Conservation (phyloP, 148 eudicot species). For the Amaranthus palmeri region DNA sequence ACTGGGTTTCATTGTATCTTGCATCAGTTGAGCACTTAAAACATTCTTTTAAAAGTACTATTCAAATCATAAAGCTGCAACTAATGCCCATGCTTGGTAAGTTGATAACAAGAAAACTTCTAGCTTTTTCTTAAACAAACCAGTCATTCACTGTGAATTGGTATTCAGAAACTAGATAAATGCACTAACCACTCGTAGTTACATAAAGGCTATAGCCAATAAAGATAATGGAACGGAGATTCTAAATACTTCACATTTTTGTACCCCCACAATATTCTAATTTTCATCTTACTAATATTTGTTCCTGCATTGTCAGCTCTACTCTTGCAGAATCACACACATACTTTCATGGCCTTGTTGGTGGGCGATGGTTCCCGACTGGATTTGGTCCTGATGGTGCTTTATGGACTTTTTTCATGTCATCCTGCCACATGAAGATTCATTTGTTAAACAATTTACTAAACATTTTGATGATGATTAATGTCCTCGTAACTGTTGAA, state of each 20-base stretch:
- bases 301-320: slow-evolving; percentile 21
- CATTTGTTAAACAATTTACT: slow-evolving; percentile 15
- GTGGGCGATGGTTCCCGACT: slow-evolving; percentile 48
- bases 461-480: background rate
- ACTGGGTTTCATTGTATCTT: background rate
- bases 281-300: slow-evolving; percentile 11
- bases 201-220: slow-evolving; percentile 6
- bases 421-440: slow-evolving; percentile 33
- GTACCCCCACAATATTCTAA: slow-evolving; percentile 36
- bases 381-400: slow-evolving; percentile 66
- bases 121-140: background rate
- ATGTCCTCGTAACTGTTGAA: background rate
- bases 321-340: slow-evolving; percentile 13
- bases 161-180: background rate
- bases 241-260: slow-evolving; percentile 21
- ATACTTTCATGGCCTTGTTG: slow-evolving; percentile 43
- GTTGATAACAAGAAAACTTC: background rate
- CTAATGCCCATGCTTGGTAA: background rate
- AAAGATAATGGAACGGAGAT: slow-evolving; percentile 12
- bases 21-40: background rate
- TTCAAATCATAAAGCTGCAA: background rate
- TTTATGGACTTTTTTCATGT: slow-evolving; percentile 38
- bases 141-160: background rate
- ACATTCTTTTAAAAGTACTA: background rate
- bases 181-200: slow-evolving; percentile 10